Base-by-base conservation (phyloP, 495 filamentous ascomycete genomes). In the Astrocystis sublimbata region DNA sequence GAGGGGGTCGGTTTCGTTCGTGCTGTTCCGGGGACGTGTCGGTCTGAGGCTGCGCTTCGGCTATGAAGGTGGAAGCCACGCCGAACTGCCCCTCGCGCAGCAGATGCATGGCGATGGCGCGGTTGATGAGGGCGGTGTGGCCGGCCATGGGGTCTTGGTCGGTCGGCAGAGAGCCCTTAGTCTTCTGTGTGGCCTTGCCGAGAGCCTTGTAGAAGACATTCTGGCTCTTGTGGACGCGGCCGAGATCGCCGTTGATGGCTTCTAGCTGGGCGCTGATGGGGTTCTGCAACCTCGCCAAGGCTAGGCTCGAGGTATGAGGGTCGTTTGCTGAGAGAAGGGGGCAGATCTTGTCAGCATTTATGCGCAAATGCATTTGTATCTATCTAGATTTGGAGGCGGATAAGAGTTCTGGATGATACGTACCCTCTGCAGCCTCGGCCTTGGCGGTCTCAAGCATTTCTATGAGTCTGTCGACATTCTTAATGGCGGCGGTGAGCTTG, bases 71-170 rank as follows among this genome's bases (percentile, higher is more conserved):
- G 4, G 86, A 81, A 3, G 93, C 93, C 1, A 97, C 93, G 15
- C 75, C 79, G 73, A 98, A 98, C 71, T 96, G 89, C 36, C 94
- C 94, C 78, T 98, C 96, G 23, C 94, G 88, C 17, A 98, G 83
- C 13, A 98, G 80, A 72, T 98, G 94, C 92, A 98, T 97, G 3
- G 90, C 91, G 58, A 98, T 94, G 21, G 94, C 94, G 23, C 92
- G 83, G 72, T 98, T 93, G 67, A 97, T 90, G 9, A 96, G 82
- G 36, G 82, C 75, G 5, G 88, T 79, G 61, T 96, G 87, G 24
- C 87, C 83, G 5, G 85, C 86, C 65, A 97, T 84, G n/a, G 85
- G 88, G 72, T 96, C 92, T 70, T 91, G 87, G 42, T 92, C 90
- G 47, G 86, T 88, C 0, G 92, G 92, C 3, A 96, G 79, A 7